These are phyloP conservation scores for Diutina pseudorugosa DNA, from an alignment of 1,139 yeast genomes.

Conservation along the genomic window DNA sequence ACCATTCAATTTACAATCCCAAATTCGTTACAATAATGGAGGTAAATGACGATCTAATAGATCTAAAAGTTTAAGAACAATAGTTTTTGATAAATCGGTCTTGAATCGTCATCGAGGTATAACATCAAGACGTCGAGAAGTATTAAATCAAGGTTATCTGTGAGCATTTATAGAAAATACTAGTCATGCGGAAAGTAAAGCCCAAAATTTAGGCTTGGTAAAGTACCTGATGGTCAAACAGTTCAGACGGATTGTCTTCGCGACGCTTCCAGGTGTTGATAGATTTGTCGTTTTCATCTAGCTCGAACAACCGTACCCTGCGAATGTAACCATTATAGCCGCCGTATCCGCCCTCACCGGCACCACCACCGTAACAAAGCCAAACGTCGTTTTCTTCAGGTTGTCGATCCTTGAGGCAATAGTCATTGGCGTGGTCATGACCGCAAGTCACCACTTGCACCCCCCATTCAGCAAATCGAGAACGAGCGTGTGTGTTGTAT, in stretches of 20 bases:
- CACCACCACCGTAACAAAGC: constrained; percentile 8
- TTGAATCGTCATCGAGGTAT: too few species aligned
- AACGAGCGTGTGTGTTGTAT: constrained; percentile 54
- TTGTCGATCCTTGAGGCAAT: constrained; percentile 45
- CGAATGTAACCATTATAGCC: constrained; percentile 47
- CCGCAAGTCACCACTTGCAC: constrained; percentile 73
- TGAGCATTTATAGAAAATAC: too few species aligned
- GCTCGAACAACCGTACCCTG: constrained; percentile 57
- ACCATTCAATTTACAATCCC: too few species aligned
- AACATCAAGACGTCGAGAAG: too few species aligned
- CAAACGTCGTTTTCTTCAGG: constrained; percentile 10
- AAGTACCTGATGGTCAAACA: constrained; percentile 41
- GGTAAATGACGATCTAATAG: too few species aligned
- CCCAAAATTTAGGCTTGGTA: background rate
- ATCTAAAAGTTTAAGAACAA: too few species aligned
- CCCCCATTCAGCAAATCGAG: constrained; percentile 45
- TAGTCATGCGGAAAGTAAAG: too few species aligned
- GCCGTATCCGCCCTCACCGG: constrained; percentile 42
- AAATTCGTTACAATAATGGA: too few species aligned
- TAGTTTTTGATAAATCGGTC: too few species aligned
- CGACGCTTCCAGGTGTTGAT: constrained; percentile 65
- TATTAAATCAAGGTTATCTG: too few species aligned
- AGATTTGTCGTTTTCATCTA: constrained; percentile 41
- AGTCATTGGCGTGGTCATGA: constrained; percentile 92
- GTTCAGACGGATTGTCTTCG: constrained; percentile 37